Evolutionary conservation across 1,139 yeast species (phyloP), one percentile per base, ranked within the genome.

Genomic region (Saccharomyces uvarum): DNA sequence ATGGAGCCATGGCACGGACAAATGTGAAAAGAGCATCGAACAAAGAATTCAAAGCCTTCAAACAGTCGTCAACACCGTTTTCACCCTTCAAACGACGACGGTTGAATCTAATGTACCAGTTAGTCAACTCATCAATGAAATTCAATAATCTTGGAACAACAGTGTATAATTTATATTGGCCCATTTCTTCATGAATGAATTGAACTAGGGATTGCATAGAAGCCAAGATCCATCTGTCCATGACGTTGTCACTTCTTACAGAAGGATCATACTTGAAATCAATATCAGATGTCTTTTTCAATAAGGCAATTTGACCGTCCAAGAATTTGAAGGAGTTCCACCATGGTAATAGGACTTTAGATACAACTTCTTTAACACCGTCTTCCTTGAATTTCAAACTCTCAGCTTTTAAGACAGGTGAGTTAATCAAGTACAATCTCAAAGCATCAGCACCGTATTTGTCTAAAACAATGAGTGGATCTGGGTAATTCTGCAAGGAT

Each of bases 81-180:
- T 85, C 90, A 70, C 99, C 98, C 85, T 95, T 95, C 68, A 95
- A 81, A 78, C 99, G 93, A 77, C 91, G 84, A 78, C 99, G 91
- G 78, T 95, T 93, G 75, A 95, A 87, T 74, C 99, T 86, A 71
- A 95, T 95, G 78, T 95, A 95, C 99, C 99, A 93, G 77, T 95
- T 95, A 62, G 99, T 95, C 73, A 95, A 82, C 69, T 88, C 90
- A 67, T 93, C 99, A 72, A 95, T 88, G 71, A 93, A 86, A 57
- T 81, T 78, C 66, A 95, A 80, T 69, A 95, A 77, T 69, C 86
- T 88, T 64, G 99, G 97, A 62, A 95, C 98, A 64, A 95, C 99
- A 49, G 97, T 90, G 76, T 89, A 93, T 63, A 93, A 78, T 73
- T 96, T 83, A 77, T 95, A 93, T 61, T 82, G 86, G 51, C 71